Evolutionary conservation across 2,329 filamentous ascomycete species (phyloP).

Genomic region (Fusarium coicis): DNA sequence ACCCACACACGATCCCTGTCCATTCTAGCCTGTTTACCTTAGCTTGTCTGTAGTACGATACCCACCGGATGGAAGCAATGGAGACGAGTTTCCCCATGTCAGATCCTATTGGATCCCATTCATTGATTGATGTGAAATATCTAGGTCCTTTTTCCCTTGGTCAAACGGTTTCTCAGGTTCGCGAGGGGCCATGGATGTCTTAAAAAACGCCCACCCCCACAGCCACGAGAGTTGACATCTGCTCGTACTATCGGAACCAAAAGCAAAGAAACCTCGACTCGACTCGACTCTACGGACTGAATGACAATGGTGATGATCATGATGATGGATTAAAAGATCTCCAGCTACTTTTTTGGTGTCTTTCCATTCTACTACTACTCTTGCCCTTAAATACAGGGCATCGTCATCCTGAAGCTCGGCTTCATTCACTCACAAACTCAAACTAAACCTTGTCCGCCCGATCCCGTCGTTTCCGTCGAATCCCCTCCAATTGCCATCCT

Average conservation of each 20-base stretch:
- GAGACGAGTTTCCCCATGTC: conserved; percentile 24
- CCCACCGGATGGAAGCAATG: conserved; percentile 36
- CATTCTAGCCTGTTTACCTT: background rate
- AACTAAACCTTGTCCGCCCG: conserved; percentile 41
- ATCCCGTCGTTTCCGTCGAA: conserved; percentile 45
- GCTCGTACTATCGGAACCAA: background rate
- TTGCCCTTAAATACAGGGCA: background rate
- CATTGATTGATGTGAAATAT: conserved; percentile 7
- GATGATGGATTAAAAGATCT: conserved; percentile 1
- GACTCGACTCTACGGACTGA: conserved; percentile 12
- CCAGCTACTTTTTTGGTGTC: background rate
- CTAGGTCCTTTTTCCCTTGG: conserved; percentile 7
- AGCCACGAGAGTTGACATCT: conserved; percentile 17
- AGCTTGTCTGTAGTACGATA: conserved; percentile 9
- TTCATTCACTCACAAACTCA: conserved; percentile 11
- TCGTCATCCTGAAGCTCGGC: conserved; percentile 28
- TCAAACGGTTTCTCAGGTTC: conserved; percentile 38
- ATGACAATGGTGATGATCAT: background rate
- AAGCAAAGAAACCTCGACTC: conserved; percentile 8
- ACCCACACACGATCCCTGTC: conserved; percentile 12
- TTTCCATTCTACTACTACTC: background rate
- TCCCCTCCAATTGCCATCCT: conserved; percentile 29
- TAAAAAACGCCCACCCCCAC: conserved; percentile 38
- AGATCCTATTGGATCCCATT: conserved; percentile 26
- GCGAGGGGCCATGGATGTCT: conserved; percentile 26